phyloP scores from a whole-genome alignment of 108 stramenopile species.

The Skeletonema potamos region DNA sequence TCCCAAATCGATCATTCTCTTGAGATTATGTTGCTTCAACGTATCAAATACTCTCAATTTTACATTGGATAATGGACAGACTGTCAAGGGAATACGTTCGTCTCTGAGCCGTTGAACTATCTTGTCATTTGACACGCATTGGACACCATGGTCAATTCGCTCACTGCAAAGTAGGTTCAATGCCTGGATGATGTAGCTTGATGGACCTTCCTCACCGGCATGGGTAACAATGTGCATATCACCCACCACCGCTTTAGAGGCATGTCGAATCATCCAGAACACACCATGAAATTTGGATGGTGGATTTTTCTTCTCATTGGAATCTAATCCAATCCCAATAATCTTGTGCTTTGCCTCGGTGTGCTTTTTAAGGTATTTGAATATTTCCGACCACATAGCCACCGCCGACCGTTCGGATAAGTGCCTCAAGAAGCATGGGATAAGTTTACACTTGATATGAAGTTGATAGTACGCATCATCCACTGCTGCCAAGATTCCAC shows the following conservation, averaged over 20 bases:
- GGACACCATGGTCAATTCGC: conserved; percentile 51
- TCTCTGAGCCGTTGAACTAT: conserved; percentile 26
- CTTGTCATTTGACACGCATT: conserved; percentile 30
- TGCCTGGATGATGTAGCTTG: conserved; percentile 28
- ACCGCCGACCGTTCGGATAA: background rate
- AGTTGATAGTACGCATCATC: conserved; percentile 24
- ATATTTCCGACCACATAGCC: conserved; percentile 13
- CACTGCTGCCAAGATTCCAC: conserved; percentile 30
- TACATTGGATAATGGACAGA: conserved; percentile 49
- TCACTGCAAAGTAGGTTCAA: conserved; percentile 36
- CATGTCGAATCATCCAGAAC: conserved; percentile 1
- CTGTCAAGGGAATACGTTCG: conserved; percentile 36
- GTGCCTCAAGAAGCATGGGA: conserved; percentile 44
- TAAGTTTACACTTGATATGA: conserved; percentile 22
- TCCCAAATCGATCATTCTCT: conserved; percentile 24
- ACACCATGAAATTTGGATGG: conserved; percentile 32
- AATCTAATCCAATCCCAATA: conserved; percentile 41
- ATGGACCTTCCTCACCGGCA: conserved; percentile 55
- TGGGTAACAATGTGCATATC: conserved; percentile 34
- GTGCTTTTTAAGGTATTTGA: conserved; percentile 19
- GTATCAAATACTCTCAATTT: conserved; percentile 42
- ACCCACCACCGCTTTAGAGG: conserved; percentile 9
- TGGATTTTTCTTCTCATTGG: conserved; percentile 33
- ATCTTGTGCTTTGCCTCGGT: conserved; percentile 32
- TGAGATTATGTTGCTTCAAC: conserved; percentile 41